Evolutionary conservation across 106 monocot species (phyloP), one percentile per base, ranked within the genome.

Genomic region (Dactylorhiza incarnata): DNA sequence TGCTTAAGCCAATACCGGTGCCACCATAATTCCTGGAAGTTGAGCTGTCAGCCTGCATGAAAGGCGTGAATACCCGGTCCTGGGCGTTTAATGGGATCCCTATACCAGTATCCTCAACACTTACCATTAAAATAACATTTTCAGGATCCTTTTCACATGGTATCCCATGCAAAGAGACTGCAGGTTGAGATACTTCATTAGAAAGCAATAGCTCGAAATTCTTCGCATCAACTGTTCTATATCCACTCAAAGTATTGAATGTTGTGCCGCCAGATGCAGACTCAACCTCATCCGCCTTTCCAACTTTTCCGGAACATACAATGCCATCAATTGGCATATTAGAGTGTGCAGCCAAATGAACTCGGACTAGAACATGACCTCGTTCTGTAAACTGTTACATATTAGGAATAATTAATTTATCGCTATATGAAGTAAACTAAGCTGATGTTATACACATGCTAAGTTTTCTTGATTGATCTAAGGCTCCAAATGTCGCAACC

Each of bases 21-120:
- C 97, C 97, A 46, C 97, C 97, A 77, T 94, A 91, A 69, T 86
- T 91, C 55, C 97, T 84, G n/a, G 97, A 99, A 53, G 94, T 99
- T 52, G 97, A 99, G 71, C 97, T 99, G 70, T 99, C 97, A 48
- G 86, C 97, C 73, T 94, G 97, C 97, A 99, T 99, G 70, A 99
- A 99, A 20, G 97, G 97, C n/a, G 91, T 91, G 74, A 99, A 99
- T 53, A 99, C 90, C 16, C 94, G 81, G 74, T 89, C 83, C 61
- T 99, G 97, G 10, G 97, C 97, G 71, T 91, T 80, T 26, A 89
- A 74, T 16, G 94, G 97, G 74, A 99, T 99, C 15, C 97, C 97
- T 12, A 89, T 85, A 26, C 97, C 97, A 63, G 94, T 99, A 75
- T 99, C 97, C 61, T 99, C 97, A 10, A 99, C 91, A n/a, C 81